These are phyloP conservation scores for Epichloe scottii DNA, from an alignment of 2,329 filamentous ascomycete genomes.

Conservation along the genomic window DNA sequence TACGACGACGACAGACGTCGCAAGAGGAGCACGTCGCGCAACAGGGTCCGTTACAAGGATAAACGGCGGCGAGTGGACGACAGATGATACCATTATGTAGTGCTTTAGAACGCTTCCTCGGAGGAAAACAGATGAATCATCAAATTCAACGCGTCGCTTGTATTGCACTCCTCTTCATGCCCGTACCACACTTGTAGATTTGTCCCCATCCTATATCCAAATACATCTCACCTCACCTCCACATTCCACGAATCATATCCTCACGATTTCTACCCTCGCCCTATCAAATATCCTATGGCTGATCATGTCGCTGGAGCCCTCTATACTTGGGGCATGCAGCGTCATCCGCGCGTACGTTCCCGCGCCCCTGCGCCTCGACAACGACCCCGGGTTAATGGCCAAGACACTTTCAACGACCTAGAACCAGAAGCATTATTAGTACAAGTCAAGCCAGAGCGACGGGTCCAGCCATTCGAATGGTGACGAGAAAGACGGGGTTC, in stretches of 20 bases:
- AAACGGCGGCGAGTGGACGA: slow-evolving; percentile 47
- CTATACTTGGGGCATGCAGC: slow-evolving; percentile 51
- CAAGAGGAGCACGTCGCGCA: slow-evolving; percentile 45
- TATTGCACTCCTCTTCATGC: too few relatives aligned
- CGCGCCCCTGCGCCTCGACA: slow-evolving; percentile 72
- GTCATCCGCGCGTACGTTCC: slow-evolving; percentile 79
- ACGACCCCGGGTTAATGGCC: slow-evolving; percentile 76
- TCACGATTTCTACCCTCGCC: slow-evolving; percentile 74
- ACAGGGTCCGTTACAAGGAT: slow-evolving; percentile 42
- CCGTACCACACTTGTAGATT: too few relatives aligned
- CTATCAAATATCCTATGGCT: slow-evolving; percentile 70
- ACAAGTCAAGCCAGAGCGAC: background rate
- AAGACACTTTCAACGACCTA: slow-evolving; percentile 85
- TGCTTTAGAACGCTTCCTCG: too few relatives aligned
- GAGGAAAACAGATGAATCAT: too few relatives aligned
- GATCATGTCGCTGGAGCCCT: slow-evolving; percentile 49
- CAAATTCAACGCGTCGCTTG: too few relatives aligned
- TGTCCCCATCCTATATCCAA: too few relatives aligned
- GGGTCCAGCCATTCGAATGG: background rate
- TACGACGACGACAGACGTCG: slow-evolving; percentile 32
- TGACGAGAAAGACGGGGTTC: background rate
- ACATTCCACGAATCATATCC: slow-evolving; percentile 40
- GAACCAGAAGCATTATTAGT: slow-evolving; percentile 6
- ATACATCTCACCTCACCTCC: background rate
- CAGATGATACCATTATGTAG: slow-evolving; percentile 7